Conservation (phyloP, 176 grass and related monocot species). For the Rhipidocladum racemiflorum region DNA sequence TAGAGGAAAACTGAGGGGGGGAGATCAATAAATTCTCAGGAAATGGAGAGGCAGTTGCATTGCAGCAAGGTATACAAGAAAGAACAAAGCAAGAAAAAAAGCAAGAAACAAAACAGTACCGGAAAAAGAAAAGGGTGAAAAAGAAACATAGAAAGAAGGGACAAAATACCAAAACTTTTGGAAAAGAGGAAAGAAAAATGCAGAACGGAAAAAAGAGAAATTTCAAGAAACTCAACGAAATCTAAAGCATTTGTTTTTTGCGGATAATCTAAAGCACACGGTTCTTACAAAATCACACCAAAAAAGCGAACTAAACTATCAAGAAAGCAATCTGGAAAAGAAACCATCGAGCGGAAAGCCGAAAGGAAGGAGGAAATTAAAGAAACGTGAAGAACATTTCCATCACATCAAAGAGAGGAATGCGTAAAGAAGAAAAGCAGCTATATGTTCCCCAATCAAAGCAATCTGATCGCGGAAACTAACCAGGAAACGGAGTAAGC, state of each 20-base stretch:
- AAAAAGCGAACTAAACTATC: not conserved
- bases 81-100: not conserved
- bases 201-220: slow-evolving; percentile 22
- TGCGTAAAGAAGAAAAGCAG: not conserved
- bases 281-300: not conserved
- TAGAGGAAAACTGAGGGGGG: not conserved
- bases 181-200: slow-evolving; percentile 11
- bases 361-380: not conserved
- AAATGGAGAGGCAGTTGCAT: not conserved
- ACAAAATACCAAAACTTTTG: not conserved
- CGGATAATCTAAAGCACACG: not conserved
- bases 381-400: not conserved
- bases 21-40: not conserved
- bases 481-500: not conserved
- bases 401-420: not conserved
- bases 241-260: not conserved
- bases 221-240: slow-evolving; percentile 23
- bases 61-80: not conserved
- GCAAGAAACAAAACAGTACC: not conserved
- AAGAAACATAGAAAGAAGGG: not conserved
- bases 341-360: not conserved
- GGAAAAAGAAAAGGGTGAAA: not conserved
- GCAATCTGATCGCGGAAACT: not conserved
- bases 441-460: not conserved
- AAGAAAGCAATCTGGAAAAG: not conserved